A percentile compares a stretch with the other conserved stretches of the same genome.
These are phyloP conservation scores for Phytophthora cactorum DNA, from an alignment of 352 stramenopile species.

Conservation along the genomic window DNA sequence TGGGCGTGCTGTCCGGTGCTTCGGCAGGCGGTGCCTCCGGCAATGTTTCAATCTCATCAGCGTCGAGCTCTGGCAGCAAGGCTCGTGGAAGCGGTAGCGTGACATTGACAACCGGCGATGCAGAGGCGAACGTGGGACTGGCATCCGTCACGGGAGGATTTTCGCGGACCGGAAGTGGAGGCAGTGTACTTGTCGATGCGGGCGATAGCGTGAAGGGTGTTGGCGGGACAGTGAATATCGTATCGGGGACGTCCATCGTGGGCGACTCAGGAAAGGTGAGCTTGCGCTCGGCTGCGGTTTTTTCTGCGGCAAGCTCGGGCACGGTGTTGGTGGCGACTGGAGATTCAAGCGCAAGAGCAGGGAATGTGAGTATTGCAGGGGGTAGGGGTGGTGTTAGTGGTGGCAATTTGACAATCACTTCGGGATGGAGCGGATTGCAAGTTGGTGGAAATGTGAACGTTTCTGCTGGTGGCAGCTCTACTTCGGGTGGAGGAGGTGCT, in stretches of 20 bases:
- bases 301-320: constrained; percentile 21
- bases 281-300: constrained; percentile 25
- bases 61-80: constrained; percentile 15
- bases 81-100: constrained; percentile 28
- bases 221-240: constrained; percentile 29
- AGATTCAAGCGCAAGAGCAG: constrained; percentile 20
- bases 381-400: constrained; percentile 25
- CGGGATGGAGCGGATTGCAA: constrained; percentile 22
- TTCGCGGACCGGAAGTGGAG: constrained; percentile 23
- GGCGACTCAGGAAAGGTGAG: constrained; percentile 21
- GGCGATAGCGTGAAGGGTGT: constrained; percentile 19
- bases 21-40: constrained; percentile 17
- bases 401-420: constrained; percentile 22
- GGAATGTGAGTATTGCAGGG: constrained; percentile 18
- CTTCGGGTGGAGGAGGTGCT: constrained; percentile 15
- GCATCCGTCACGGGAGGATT: constrained; percentile 27
- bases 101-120: constrained; percentile 26
- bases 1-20: constrained; percentile 18
- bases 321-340: constrained; percentile 20
- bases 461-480: constrained; percentile 26
- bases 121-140: constrained; percentile 27
- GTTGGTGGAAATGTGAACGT: constrained; percentile 26
- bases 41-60: constrained; percentile 21
- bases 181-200: constrained; percentile 19
- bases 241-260: constrained; percentile 24